These are phyloP conservation scores for Stagonosporopsis vannaccii DNA, from an alignment of 2,329 filamentous ascomycete genomes.

Conservation along the genomic window DNA sequence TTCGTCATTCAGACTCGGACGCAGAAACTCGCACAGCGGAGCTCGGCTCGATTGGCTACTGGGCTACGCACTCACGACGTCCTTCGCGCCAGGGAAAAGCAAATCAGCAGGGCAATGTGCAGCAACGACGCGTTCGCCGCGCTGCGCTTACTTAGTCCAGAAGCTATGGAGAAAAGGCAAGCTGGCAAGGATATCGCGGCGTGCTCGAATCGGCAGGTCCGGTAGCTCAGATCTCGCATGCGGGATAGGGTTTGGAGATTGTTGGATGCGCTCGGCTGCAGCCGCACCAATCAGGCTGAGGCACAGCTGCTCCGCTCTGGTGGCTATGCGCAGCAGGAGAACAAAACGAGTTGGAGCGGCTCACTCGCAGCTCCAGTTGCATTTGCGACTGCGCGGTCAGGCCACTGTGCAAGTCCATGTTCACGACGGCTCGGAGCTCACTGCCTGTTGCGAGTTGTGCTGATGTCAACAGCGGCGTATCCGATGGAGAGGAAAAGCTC, in stretches of 20 bases:
- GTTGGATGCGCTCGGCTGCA: conserved; percentile 1
- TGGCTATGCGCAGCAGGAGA: background rate
- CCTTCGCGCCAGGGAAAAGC: no score
- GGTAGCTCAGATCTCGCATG: conserved; percentile 11
- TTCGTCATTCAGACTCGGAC: no score
- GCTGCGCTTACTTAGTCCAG: background rate
- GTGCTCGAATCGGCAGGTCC: conserved; percentile 1
- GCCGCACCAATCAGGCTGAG: conserved; percentile 10
- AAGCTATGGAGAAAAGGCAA: background rate
- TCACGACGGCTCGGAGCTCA: background rate
- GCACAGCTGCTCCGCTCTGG: background rate
- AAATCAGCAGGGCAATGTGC: no score
- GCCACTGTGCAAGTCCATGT: background rate
- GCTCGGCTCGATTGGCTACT: background rate
- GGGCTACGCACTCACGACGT: no score
- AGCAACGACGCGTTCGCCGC: no score
- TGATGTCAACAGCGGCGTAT: conserved; percentile 2
- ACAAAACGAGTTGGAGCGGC: no score
- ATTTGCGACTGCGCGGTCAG: background rate
- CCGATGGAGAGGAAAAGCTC: background rate
- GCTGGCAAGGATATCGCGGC: background rate
- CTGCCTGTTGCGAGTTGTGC: conserved; percentile 1
- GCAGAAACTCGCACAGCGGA: background rate
- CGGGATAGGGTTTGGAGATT: background rate
- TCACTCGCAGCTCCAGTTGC: no score